phyloP scores from a whole-genome alignment of 2,329 filamentous ascomycete genomes.

The Graphilbum sp. region DNA sequence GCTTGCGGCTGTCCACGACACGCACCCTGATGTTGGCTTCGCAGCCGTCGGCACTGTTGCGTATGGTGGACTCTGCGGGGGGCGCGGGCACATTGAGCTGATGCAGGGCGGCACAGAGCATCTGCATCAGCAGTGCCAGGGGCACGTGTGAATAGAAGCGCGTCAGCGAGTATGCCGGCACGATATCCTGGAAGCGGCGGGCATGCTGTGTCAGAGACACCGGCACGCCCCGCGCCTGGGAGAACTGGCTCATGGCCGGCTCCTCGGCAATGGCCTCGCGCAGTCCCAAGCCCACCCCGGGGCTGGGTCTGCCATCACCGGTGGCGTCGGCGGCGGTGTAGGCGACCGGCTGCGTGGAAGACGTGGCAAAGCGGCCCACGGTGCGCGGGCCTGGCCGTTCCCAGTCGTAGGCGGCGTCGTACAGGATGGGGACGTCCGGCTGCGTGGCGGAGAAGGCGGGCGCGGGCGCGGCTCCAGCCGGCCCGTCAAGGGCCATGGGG shows the following conservation, averaged over 20 bases:
- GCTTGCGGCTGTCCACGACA: slow-evolving; percentile 54
- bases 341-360: slow-evolving; percentile 32
- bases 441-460: slow-evolving; percentile 6
- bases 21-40: slow-evolving; percentile 54
- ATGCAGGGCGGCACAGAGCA: slow-evolving; percentile 68
- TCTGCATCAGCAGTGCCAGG: slow-evolving; percentile 57
- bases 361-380: slow-evolving; percentile 24
- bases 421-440: slow-evolving; percentile 57
- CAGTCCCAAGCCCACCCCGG: slow-evolving; percentile 6
- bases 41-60: slow-evolving; percentile 27
- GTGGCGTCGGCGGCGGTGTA: slow-evolving; percentile 15
- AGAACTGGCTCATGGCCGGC: slow-evolving; percentile 76
- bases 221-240: slow-evolving; percentile 59
- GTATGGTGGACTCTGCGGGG: slow-evolving; percentile 24
- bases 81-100: slow-evolving; percentile 62
- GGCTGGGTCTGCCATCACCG: not conserved
- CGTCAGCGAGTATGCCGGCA: slow-evolving; percentile 73
- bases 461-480: slow-evolving; percentile 49
- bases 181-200: slow-evolving; percentile 75
- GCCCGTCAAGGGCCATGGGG: slow-evolving; percentile 56
- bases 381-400: slow-evolving; percentile 53
- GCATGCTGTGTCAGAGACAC: slow-evolving; percentile 80
- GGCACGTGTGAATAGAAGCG: slow-evolving; percentile 82
- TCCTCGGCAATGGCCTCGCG: slow-evolving; percentile 63
- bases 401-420: slow-evolving; percentile 73